A percentile compares a stretch with the other conserved stretches of the same genome.
phyloP scores from a whole-genome alignment of 345 rosid species.

The Odontarrhena argentea region DNA sequence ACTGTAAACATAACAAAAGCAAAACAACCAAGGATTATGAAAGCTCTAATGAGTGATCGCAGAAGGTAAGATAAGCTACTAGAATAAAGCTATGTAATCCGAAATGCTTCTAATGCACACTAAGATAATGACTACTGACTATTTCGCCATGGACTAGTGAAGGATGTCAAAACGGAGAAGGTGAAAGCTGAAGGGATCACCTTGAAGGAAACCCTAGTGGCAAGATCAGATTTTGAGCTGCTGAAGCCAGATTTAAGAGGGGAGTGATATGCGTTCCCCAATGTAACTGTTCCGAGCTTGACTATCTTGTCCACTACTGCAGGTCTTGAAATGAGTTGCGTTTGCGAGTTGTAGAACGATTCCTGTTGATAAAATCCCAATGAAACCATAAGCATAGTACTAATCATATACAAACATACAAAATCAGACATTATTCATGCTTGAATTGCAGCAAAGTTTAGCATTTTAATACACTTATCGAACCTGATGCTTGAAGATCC shows the following conservation, averaged over 20 bases:
- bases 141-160: conserved; percentile 11
- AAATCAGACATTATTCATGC: background rate
- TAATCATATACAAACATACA: background rate
- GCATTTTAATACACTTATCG: conserved; percentile 8
- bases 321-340: conserved; percentile 57
- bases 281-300: conserved; percentile 53
- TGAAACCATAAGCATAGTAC: background rate
- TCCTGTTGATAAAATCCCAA: conserved; percentile 45
- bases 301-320: conserved; percentile 57
- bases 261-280: conserved; percentile 58
- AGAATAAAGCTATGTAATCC: conserved; percentile 1
- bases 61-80: conserved; percentile 8
- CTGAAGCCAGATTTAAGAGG: conserved; percentile 59
- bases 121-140: background rate
- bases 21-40: background rate
- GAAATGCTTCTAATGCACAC: background rate
- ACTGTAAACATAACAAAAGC: conserved; percentile 50
- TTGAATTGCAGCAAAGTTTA: background rate
- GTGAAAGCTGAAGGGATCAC: conserved; percentile 42
- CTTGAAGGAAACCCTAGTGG: conserved; percentile 81
- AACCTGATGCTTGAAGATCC: conserved; percentile 80
- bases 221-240: conserved; percentile 58
- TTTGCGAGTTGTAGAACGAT: conserved; percentile 63
- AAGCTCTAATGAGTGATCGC: background rate
- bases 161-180: background rate